Base-by-base conservation (phyloP, 768 basidiomycete genomes). In the Phanerochaete carnosa region DNA sequence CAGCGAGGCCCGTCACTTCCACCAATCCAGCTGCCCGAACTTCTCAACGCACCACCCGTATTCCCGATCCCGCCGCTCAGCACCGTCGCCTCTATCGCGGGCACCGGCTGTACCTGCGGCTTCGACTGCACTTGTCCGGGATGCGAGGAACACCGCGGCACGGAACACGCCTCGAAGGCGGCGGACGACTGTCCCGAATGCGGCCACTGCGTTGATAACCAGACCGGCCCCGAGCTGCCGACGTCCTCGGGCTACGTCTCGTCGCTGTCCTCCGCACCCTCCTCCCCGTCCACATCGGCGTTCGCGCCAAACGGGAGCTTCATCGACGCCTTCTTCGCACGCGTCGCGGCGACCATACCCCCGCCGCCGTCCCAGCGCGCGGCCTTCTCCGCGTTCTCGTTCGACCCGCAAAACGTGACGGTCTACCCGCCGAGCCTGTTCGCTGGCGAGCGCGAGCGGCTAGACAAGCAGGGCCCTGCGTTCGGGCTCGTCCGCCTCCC, bases 41-140 rank as follows among this genome's bases (percentile, higher is more conserved):
- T 37, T 1, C 39, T 39, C 37, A 13, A 15, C 22, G 35, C 47
- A 23, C 62, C 70, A 26, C 83, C 83, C 19, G 70, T 76, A 16
- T 90, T 86, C 62, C 76, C 79, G 25, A 86, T 90, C 72, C 86
- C 87, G 15, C 80, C 88, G 1, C 80, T 88, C 67, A 83, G 80
- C 65, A 74, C 77, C 45, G 79, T 87, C 46, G 74, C 76, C 23
- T 85, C 86, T 4, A 70, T 87, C 13, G 86, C 87, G 1, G 86
- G 83, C 15, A 80, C 88, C 1, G 88, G 86, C 2, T 92, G 90
- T 68, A 88, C 85, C 8, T 91, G 90, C 67, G 89, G 89, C 30
- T 70, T 83, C 45, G 74, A 75, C 43, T 92, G 90, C 67, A 79
- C 79, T 15, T 92, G 90, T 71, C 89, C 89, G 0, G 89, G 89